A percentile compares a stretch with the other conserved stretches of the same genome.
Conservation (phyloP, 768 basidiomycete genomes). For the Zangia roseola region DNA sequence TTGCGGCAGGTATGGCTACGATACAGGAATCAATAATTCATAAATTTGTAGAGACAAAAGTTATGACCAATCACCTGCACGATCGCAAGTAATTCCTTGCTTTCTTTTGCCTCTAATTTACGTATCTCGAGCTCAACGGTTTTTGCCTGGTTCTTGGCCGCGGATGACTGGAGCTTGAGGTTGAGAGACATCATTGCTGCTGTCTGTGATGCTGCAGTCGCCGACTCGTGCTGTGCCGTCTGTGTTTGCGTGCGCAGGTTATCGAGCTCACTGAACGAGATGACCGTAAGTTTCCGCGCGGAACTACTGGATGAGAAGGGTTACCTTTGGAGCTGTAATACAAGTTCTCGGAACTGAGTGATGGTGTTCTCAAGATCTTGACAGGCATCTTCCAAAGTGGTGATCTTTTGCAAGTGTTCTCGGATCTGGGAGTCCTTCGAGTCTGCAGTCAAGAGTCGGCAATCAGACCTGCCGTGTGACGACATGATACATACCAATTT, state of each 20-base stretch:
- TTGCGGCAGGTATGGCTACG: conserved; percentile 86
- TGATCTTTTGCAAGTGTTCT: conserved; percentile 63
- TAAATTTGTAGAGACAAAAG: background rate
- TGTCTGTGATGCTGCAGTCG: conserved; percentile 80
- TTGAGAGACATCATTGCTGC: conserved; percentile 95
- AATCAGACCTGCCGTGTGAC: background rate
- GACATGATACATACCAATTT: conserved; percentile 62
- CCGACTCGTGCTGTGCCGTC: conserved; percentile 79
- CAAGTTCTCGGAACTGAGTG: conserved; percentile 89
- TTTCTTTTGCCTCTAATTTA: conserved; percentile 81
- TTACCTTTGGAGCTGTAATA: conserved; percentile 77
- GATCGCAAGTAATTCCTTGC: conserved; percentile 75
- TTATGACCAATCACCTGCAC: conserved; percentile 58
- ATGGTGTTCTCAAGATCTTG: conserved; percentile 89
- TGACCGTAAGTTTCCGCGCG: conserved; percentile 9
- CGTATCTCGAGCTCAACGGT: conserved; percentile 87
- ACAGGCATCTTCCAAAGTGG: conserved; percentile 72
- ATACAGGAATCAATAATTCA: background rate
- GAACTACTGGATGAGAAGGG: background rate
- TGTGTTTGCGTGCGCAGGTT: conserved; percentile 80
- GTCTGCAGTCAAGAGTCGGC: conserved; percentile 41
- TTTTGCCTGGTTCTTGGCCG: conserved; percentile 86
- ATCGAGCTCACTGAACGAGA: conserved; percentile 74
- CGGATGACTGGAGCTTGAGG: conserved; percentile 89
- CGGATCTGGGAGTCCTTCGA: conserved; percentile 68